Evolutionary conservation across 495 filamentous ascomycete genomes (phyloP).

Genomic region (Neurospora tetrasperma): DNA sequence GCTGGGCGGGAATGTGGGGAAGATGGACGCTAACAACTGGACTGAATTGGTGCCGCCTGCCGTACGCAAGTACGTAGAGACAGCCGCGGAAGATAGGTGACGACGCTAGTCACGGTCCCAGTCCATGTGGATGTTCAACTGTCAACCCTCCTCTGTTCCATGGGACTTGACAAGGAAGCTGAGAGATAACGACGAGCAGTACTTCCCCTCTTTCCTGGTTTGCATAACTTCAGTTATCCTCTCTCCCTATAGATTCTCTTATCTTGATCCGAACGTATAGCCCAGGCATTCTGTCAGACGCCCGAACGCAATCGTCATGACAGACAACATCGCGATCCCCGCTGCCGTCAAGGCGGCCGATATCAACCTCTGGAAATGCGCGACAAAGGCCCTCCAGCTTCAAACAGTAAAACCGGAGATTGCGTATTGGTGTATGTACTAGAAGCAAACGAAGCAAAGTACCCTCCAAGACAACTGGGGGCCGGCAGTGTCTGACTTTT

Average conservation of each 20-base stretch:
- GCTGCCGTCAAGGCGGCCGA: conserved; percentile 64
- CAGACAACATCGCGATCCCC: conserved; percentile 51
- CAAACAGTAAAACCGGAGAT: conserved; percentile 76
- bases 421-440: conserved; percentile 81
- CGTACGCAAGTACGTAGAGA: not conserved
- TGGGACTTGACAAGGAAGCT: not conserved
- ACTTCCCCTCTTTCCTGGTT: not conserved
- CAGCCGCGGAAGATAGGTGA: not conserved
- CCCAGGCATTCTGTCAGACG: not conserved
- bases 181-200: not conserved
- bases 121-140: not conserved
- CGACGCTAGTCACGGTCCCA: not conserved
- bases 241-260: not conserved
- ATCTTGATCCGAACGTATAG: not conserved
- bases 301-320: conserved; percentile 41
- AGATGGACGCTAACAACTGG: not conserved
- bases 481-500: conserved; percentile 6
- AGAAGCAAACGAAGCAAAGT: not conserved
- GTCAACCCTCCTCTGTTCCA: not conserved
- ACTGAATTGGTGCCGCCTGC: not conserved
- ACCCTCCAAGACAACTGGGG: not conserved
- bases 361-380: conserved; percentile 59
- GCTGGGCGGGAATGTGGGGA: conserved; percentile 6
- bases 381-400: conserved; percentile 71
- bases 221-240: not conserved